Percentiles rank a stretch among this genome's conserved stretches.
These are phyloP conservation scores for Triticum aestivum DNA, from an alignment of 176 grass and related monocot species.

Conservation along the genomic window IWGSC_CS_RefSeq_v2.1 NC_057805.1:7291753-7292252, in stretches of 20 bases:
- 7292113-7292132: not conserved
- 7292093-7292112: not conserved
- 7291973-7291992: not conserved
- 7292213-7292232: not conserved
- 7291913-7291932: constrained; percentile 2
- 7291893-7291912: constrained; percentile 10
- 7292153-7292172: no score
- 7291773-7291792: not conserved
- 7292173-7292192: not conserved
- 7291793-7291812: not conserved
- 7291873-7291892: not conserved
- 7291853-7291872: not conserved
- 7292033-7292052: not conserved
- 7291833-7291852: not conserved
- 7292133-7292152: not conserved
- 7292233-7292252: not conserved
- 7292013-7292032: not conserved
- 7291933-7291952: not conserved
- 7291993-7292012: no score
- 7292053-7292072: not conserved
- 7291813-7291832: not conserved
- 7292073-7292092: no score
- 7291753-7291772: not conserved
- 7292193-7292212: not conserved
- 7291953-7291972: not conserved